Evolutionary conservation across 2,329 filamentous ascomycete genomes (phyloP).

Genomic region (Pyricularia grisea): DNA sequence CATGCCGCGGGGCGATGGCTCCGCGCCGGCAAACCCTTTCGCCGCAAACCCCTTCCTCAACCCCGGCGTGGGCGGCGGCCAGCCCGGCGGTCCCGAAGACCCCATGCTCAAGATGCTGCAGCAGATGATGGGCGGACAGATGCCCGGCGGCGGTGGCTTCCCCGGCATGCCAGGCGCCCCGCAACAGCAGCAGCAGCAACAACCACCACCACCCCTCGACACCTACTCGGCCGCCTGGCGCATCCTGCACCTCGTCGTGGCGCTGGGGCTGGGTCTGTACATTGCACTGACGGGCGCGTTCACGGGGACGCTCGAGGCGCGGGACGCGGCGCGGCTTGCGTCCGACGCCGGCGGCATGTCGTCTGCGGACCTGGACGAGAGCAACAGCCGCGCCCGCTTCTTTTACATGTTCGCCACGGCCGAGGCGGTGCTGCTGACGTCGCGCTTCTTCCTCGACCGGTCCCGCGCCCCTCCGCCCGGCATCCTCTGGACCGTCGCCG

Average conservation of each 20-base stretch:
- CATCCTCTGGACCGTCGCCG: conserved; percentile 52
- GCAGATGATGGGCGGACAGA: conserved; percentile 49
- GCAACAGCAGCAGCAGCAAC: conserved; percentile 18
- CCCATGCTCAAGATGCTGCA: conserved; percentile 68
- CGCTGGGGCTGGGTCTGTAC: conserved; percentile 60
- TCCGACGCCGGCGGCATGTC: conserved; percentile 5
- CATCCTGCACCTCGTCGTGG: conserved; percentile 63
- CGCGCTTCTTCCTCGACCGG: conserved; percentile 61
- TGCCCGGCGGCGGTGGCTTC: conserved; percentile 19
- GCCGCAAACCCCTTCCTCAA: conserved; percentile 18
- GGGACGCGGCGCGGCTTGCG: conserved; percentile 29
- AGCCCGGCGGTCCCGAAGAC: conserved; percentile 36
- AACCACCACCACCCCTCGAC: conserved; percentile 24
- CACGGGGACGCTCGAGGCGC: conserved; percentile 53
- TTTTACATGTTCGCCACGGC: conserved; percentile 77
- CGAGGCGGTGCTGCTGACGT: conserved; percentile 63
- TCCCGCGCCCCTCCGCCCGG: conserved; percentile 41
- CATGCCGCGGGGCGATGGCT: conserved; percentile 13
- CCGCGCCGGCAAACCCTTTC: conserved; percentile 6
- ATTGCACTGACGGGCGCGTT: conserved; percentile 61
- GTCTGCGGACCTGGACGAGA: conserved; percentile 14
- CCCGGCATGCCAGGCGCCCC: conserved; percentile 30
- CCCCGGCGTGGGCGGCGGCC: conserved; percentile 16
- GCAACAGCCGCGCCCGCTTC: conserved; percentile 34
- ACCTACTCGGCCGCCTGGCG: conserved; percentile 52